These are phyloP conservation scores for Lojkania enalia DNA, from an alignment of 2,329 filamentous ascomycete species.

Conservation along the genomic window DNA sequence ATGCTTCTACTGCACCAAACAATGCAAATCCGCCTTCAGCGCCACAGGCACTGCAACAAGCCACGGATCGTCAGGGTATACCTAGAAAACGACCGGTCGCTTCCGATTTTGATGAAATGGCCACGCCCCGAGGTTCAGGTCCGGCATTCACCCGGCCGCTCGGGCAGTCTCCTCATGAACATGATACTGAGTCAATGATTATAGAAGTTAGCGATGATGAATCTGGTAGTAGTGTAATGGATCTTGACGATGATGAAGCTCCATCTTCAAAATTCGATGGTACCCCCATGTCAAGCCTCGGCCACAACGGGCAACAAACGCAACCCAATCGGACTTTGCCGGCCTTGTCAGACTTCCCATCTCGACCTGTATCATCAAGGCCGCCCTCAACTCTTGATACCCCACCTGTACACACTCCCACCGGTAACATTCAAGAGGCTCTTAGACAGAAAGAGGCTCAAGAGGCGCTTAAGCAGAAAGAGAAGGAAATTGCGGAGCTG, in stretches of 20 bases:
- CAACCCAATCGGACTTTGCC: slow-evolving; percentile 22
- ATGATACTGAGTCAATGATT: slow-evolving; percentile 66
- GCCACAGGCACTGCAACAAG: slow-evolving; percentile 16
- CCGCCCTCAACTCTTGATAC: slow-evolving; percentile 31
- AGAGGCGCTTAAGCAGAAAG: slow-evolving; percentile 52
- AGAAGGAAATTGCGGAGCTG: slow-evolving; percentile 52
- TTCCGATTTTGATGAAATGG: slow-evolving; percentile 68
- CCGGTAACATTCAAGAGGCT: neutral
- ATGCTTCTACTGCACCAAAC: slow-evolving; percentile 16
- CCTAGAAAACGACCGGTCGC: slow-evolving; percentile 64
- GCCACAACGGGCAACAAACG: slow-evolving; percentile 10
- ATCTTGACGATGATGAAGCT: slow-evolving; percentile 60
- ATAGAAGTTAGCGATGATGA: slow-evolving; percentile 85
- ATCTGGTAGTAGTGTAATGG: slow-evolving; percentile 65
- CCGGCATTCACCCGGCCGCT: slow-evolving; percentile 62
- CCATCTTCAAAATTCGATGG: slow-evolving; percentile 11
- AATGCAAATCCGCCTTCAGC: slow-evolving; percentile 1
- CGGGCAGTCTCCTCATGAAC: slow-evolving; percentile 55
- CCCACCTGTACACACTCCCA: too few relatives aligned
- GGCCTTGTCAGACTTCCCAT: slow-evolving; percentile 28
- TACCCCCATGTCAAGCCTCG: neutral
- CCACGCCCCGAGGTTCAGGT: slow-evolving; percentile 32
- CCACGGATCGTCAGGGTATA: slow-evolving; percentile 16
- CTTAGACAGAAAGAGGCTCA: too few relatives aligned
- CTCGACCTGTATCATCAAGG: slow-evolving; percentile 26